Evolutionary conservation across 345 rosid genomes (phyloP), one percentile per base, ranked within the genome.

Genomic region (Citrus glauca): DNA sequence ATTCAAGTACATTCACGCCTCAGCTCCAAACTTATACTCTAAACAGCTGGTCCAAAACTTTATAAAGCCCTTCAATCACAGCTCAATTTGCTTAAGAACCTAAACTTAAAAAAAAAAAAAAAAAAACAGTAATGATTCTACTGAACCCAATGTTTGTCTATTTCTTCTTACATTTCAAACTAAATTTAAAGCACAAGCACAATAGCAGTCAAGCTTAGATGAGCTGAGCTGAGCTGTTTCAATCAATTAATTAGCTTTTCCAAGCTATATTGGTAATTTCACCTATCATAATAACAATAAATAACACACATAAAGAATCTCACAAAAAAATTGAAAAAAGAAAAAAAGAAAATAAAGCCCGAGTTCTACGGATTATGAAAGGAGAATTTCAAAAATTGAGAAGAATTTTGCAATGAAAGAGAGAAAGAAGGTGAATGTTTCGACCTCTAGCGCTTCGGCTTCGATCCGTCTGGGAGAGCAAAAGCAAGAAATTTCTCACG

Each of bases 401-500:
- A 53, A 53, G 57, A 45, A 53, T 53, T 53, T 24, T 38, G 60
- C 48, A 42, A n/a, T 17, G 57, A 53, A 35, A 11, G 56, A 62
- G 69, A 61, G 11, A 62, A 30, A 62, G 30, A 2, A 38, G 61
- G 35, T 60, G 9, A 37, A 24, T 16, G 2, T 40, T 65, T 40
- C 65, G 22, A 75, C 78, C 78, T 75, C 63, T 45, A 30, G 10
- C 40, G 62, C 45, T 64, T 64, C 60, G 62, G 56, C 67, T 66
- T 65, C 63, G 53, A 62, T 75, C 71, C 35, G 50, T 48, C 71
- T 48, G 63, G 25, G 74, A 28, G 61, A 71, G 61, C 38, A 13
- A 50, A 38, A 38, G 9, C 38, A 22, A 66, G 38, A 66, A 66
- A 32, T 14, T 28, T 60, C 76, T 38, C 78, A 75, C 78, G 78